Conservation (phyloP, 306 rosid genomes). For the Lablab purpureus region DNA sequence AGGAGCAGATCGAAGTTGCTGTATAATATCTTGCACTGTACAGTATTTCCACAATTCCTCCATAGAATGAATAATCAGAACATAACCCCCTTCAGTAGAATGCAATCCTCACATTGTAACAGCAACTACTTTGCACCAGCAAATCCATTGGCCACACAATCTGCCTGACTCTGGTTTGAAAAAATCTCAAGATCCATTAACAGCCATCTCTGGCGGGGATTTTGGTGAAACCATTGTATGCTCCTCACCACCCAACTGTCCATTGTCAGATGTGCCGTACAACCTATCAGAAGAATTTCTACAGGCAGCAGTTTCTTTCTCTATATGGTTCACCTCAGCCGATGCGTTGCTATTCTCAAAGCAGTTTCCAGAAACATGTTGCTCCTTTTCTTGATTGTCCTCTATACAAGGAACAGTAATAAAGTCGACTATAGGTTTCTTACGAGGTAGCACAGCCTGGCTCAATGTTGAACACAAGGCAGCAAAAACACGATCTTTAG, state of each 20-base stretch:
- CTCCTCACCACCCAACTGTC: constrained; percentile 75
- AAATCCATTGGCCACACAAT: constrained; percentile 46
- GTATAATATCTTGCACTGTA: constrained; percentile 55
- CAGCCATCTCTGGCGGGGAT: constrained; percentile 93
- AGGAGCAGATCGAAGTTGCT: constrained; percentile 50
- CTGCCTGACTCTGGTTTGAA: constrained; percentile 29
- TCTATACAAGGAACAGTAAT: constrained; percentile 50
- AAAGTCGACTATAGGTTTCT: constrained; percentile 56
- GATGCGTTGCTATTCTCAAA: constrained; percentile 48
- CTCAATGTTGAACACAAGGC: constrained; percentile 77
- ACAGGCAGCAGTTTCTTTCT: constrained; percentile 61
- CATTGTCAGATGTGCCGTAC: constrained; percentile 56
- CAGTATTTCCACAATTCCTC: constrained; percentile 55
- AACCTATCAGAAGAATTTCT: constrained; percentile 63
- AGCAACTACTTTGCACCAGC: constrained; percentile 55
- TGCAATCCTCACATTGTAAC: constrained; percentile 43
- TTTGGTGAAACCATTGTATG: constrained; percentile 76
- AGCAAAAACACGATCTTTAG: constrained; percentile 75
- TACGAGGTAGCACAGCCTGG: constrained; percentile 77
- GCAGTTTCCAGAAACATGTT: constrained; percentile 52
- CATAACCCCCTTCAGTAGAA: constrained; percentile 39
- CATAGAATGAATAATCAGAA: constrained; percentile 47
- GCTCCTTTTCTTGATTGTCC: constrained; percentile 52
- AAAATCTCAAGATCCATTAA: constrained; percentile 70
- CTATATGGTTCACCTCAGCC: constrained; percentile 59